phyloP scores from a whole-genome alignment of 1,139 yeast species.

The Blastobotrys ciferrii region DNA sequence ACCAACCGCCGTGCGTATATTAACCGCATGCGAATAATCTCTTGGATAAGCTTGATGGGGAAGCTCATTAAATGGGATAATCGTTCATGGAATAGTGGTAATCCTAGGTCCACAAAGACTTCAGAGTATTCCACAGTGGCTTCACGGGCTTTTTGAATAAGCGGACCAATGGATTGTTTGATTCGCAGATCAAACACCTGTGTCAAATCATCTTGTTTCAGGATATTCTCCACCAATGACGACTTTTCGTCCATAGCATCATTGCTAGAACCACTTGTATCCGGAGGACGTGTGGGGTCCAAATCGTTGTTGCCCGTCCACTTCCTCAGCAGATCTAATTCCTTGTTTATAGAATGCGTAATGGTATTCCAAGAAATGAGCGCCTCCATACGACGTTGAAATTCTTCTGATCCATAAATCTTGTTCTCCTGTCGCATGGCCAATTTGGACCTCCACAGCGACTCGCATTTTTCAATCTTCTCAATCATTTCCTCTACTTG shows the following conservation, averaged over 20 bases:
- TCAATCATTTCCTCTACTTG: conserved; percentile 60
- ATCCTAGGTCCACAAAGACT: conserved; percentile 62
- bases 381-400: conserved; percentile 68
- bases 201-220: conserved; percentile 83
- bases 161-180: conserved; percentile 60
- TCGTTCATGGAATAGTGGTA: conserved; percentile 72
- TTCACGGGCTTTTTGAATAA: conserved; percentile 76
- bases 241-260: conserved; percentile 23
- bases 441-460: conserved; percentile 74
- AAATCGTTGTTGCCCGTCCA: conserved; percentile 85
- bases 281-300: conserved; percentile 49
- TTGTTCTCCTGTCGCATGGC: conserved; percentile 83
- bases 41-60: conserved; percentile 79
- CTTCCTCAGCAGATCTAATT: conserved; percentile 50
- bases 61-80: conserved; percentile 67
- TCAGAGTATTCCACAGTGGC: conserved; percentile 64
- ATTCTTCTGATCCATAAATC: conserved; percentile 60
- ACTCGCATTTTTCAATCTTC: conserved; percentile 66
- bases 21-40: conserved; percentile 71
- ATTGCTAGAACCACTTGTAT: conserved; percentile 25
- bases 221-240: conserved; percentile 77
- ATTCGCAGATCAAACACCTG: conserved; percentile 57
- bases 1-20: conserved; percentile 74
- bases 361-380: conserved; percentile 82
- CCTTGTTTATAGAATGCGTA: conserved; percentile 64